Evolutionary conservation across 1,284 basidiomycete genomes (phyloP), one percentile per base, ranked within the genome.

Genomic region (Hymenochaete sp.): DNA sequence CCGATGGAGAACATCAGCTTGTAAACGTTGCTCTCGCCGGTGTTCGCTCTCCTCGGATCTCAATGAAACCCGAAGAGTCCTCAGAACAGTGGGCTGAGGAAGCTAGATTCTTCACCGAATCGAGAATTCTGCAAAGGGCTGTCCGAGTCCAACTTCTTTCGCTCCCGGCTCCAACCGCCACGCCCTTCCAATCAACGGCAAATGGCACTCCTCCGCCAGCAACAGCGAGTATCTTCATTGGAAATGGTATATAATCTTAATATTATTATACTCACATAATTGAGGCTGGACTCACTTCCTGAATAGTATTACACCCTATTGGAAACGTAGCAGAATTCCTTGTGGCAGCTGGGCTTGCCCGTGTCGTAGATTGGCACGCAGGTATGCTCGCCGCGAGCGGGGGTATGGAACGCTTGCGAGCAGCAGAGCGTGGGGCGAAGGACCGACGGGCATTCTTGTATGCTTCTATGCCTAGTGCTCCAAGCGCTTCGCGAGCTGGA

Each of bases 291-390:
- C 28, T 29, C 8, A 14, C 5, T 41, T 28, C 25, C n/a, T 7
- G 11, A 13, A 35, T 3, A 85, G 82, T 90, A 9, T 67, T 91
- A 24, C 95, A 98, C 59, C 92, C 93, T 10, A 88, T 83, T 22
- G 93, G 95, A 14, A 95, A 97, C 63, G 87, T 98, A 42, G 92
- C 93, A 13, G 90, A 95, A 57, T 82, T 88, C 63, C 71, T 98
- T 38, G 79, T 93, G 14, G 76, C 75, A 2, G 79, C 79, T 37
- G 93, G 95, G 40, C 71, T 98, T 3, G 95, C 93, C 9, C 84
- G 91, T 49, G 77, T 96, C 43, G 86, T 98, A 49, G 93, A 96
- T 61, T 98, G 95, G 93, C 95, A 98, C 62, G 93, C 93, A 10
- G 95, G 93, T 26, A 87, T 98, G 74, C 78, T 98, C 32, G 78